These are phyloP conservation scores for Cercospora sojina DNA, from an alignment of 2,329 filamentous ascomycete species.

Conservation along the genomic window DNA sequence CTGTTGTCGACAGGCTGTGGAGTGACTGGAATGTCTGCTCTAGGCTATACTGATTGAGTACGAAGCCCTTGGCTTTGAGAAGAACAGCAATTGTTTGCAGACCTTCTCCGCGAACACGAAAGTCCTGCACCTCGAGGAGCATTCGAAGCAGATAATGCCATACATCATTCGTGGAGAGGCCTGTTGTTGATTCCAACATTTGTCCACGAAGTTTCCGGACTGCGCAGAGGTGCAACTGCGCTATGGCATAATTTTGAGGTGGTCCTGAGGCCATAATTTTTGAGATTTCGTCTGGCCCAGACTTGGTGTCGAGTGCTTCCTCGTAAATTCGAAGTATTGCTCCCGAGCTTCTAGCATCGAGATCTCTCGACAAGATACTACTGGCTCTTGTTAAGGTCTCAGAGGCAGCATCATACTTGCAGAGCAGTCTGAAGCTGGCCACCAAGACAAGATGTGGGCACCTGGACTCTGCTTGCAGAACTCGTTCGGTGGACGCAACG, in stretches of 20 bases:
- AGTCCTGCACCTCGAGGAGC: not conserved
- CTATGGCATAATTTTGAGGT: not conserved
- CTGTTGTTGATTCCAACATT: not conserved
- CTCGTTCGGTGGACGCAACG: not conserved
- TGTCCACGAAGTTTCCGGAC: not conserved
- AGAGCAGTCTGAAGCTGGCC: slow-evolving; percentile 6
- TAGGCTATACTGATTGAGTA: slow-evolving; percentile 46
- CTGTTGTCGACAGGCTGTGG: slow-evolving; percentile 36
- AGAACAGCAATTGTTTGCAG: slow-evolving; percentile 25
- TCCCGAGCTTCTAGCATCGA: not conserved
- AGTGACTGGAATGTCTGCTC: slow-evolving; percentile 44
- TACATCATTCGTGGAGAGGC: not conserved
- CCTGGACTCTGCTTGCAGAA: not conserved
- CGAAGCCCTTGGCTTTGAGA: slow-evolving; percentile 35
- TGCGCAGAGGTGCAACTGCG: not conserved
- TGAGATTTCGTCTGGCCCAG: not conserved
- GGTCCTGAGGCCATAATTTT: not conserved
- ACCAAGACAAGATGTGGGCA: not conserved
- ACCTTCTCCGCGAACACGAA: not conserved
- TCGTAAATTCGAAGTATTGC: not conserved
- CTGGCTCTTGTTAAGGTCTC: not conserved
- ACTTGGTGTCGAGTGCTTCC: not conserved
- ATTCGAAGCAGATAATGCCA: slow-evolving; percentile 11
- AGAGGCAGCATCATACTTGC: not conserved
- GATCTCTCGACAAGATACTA: not conserved